Evolutionary conservation across 1,284 basidiomycete species (phyloP), one percentile per base, ranked within the genome.

Genomic region (Ganoderma resinaceum): DNA sequence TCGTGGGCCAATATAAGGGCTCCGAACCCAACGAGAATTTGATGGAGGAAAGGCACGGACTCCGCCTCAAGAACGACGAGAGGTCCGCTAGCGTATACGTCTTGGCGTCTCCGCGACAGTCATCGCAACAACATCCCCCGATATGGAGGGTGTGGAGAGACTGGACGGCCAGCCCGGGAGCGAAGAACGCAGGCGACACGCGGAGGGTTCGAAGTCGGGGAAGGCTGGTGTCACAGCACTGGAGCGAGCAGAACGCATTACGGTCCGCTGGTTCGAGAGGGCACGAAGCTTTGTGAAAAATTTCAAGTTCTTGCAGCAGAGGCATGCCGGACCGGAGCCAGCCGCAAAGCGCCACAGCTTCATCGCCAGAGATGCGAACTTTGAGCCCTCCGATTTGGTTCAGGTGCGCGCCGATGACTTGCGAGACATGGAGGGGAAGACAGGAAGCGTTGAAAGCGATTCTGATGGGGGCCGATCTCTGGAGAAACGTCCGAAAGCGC

Each of bases 301-400:
- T 58, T 23, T 58, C 55, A n/a, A 58, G 55, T 31, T 58, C 55
- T n/a, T 58, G 55, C n/a, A 58, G 55, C 16, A 58, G 33, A 12
- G 55, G 55, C 55, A 58, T 58, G 20, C 55, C 55, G 11, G 18
- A 18, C 23, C 33, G 16, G 8, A 58, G 55, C 55, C 55, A 58
- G 33, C 55, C 20, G 31, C 31, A 58, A 3, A 58, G 31, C 33
- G 31, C 55, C 33, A 37, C 55, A 33, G 55, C 55, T 12, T 58
- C 55, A 20, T 58, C 55, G 3, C 55, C 55, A 20, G 33, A 12
- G 20, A 58, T 31, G 33, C 55, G 55, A 37, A 58, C 55, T 33
- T 58, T 58, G 55, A 58, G 55, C 11, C 55, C 55, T 20, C 55
- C 55, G 31, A 58, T 58, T 35, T 58, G 55, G 55, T 58, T 58